Evolutionary conservation across 2,329 filamentous ascomycete species (phyloP).

Genomic region (Colletotrichum salicis): DNA sequence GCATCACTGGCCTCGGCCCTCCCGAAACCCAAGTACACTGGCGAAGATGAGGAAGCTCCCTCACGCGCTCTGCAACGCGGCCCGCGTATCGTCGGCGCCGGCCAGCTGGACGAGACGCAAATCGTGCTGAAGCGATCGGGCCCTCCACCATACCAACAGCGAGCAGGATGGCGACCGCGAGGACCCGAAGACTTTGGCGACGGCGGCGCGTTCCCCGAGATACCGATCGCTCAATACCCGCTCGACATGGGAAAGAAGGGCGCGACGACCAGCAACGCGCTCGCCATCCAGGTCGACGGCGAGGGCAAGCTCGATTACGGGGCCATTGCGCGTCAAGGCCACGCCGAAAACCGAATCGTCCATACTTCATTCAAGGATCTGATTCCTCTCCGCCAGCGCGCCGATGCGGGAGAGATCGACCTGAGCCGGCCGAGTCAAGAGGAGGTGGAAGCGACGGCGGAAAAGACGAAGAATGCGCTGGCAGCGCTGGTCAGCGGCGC

Average conservation of each 20-base stretch:
- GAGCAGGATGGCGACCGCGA: slow-evolving; percentile 90
- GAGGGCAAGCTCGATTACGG: slow-evolving; percentile 97
- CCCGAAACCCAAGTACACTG: slow-evolving; percentile 90
- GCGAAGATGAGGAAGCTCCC: slow-evolving; percentile 85
- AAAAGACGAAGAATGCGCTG: slow-evolving; percentile 88
- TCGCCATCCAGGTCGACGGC: slow-evolving; percentile 90
- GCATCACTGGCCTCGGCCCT: slow-evolving; percentile 81
- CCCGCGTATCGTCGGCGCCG: slow-evolving; percentile 82
- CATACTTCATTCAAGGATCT: slow-evolving; percentile 97
- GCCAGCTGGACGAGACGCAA: slow-evolving; percentile 85
- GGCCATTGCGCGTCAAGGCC: slow-evolving; percentile 90
- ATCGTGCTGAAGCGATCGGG: slow-evolving; percentile 85
- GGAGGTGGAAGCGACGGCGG: slow-evolving; percentile 83
- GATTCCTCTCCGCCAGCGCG: slow-evolving; percentile 91
- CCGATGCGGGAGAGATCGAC: slow-evolving; percentile 91
- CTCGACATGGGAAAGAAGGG: slow-evolving; percentile 92
- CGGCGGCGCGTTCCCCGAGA: slow-evolving; percentile 94
- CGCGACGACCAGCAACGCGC: slow-evolving; percentile 79
- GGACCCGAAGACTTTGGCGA: slow-evolving; percentile 92
- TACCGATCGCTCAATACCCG: slow-evolving; percentile 93
- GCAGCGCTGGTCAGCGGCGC: slow-evolving; percentile 85
- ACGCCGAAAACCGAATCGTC: slow-evolving; percentile 84
- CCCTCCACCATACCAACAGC: slow-evolving; percentile 87
- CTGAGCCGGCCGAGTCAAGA: slow-evolving; percentile 86
- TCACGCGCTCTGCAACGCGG: slow-evolving; percentile 78